Conservation (phyloP, 202 grass and related monocot genomes). For the Eragrostis tef region DNA sequence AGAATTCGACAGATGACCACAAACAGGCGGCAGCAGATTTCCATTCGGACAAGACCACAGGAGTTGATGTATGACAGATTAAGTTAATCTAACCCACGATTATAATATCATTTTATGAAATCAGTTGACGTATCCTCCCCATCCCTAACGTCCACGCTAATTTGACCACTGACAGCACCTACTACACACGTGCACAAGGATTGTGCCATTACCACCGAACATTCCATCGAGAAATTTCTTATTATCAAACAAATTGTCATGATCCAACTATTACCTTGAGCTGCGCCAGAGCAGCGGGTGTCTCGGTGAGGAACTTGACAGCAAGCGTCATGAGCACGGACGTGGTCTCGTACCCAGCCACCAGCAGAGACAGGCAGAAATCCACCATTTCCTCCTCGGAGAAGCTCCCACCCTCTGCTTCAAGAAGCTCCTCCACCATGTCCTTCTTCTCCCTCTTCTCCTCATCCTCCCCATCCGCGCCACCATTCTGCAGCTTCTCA, state of each 20-base stretch:
- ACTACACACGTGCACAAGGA: conserved; percentile 51
- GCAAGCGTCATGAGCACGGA: conserved; percentile 92
- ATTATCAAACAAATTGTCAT: background rate
- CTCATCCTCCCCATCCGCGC: background rate
- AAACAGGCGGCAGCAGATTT: background rate
- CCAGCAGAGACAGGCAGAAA: conserved; percentile 83
- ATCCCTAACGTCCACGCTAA: conserved; percentile 7
- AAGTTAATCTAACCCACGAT: conserved; percentile 26
- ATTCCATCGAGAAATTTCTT: conserved; percentile 20
- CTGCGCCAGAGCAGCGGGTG: conserved; percentile 66
- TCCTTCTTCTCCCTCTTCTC: conserved; percentile 61
- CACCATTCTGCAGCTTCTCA: conserved; percentile 44
- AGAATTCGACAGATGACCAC: conserved; percentile 22
- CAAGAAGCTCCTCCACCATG: conserved; percentile 87
- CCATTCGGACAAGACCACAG: conserved; percentile 22
- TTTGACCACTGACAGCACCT: conserved; percentile 38
- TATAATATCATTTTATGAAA: conserved; percentile 36
- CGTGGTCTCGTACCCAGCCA: conserved; percentile 94
- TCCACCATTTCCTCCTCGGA: conserved; percentile 94
- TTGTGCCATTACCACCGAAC: conserved; percentile 2
- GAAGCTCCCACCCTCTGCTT: conserved; percentile 69
- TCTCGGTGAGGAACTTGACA: conserved; percentile 93
- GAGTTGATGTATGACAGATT: conserved; percentile 40
- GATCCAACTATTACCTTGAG: conserved; percentile 55
- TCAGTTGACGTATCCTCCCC: conserved; percentile 33